Evolutionary conservation across 2,329 filamentous ascomycete species (phyloP).

Genomic region (Fonsecaea multimorphosa): DNA sequence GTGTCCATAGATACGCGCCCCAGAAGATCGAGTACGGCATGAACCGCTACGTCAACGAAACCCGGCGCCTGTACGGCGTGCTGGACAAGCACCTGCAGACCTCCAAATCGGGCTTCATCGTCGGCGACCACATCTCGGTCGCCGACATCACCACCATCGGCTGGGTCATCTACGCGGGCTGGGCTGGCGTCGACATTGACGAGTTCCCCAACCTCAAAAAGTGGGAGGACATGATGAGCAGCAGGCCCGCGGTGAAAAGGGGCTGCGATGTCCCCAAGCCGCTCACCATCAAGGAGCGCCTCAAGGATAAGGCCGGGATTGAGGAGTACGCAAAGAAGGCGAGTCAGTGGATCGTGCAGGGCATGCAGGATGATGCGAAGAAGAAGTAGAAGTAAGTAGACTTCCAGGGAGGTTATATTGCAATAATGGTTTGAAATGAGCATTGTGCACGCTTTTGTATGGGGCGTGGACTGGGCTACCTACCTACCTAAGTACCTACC

Average conservation of each 20-base stretch:
- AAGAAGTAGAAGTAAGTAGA: too few species aligned
- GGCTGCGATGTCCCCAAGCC: conserved; percentile 73
- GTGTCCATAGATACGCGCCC: conserved; percentile 80
- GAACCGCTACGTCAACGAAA: conserved; percentile 82
- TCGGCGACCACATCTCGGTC: conserved; percentile 54
- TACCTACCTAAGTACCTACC: too few species aligned
- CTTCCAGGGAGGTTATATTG: too few species aligned
- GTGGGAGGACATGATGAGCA: conserved; percentile 76
- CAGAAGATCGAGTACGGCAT: conserved; percentile 83
- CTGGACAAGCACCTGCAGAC: conserved; percentile 71
- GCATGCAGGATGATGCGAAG: conserved; percentile 39
- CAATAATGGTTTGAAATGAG: too few species aligned
- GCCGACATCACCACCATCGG: conserved; percentile 83
- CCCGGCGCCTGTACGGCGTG: conserved; percentile 78
- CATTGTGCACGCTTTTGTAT: too few species aligned
- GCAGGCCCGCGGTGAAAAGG: conserved; percentile 75
- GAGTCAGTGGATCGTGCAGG: conserved; percentile 35
- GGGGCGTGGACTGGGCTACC: too few species aligned
- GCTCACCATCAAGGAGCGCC: conserved; percentile 64
- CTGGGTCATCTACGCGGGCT: conserved; percentile 69
- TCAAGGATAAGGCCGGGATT: conserved; percentile 62
- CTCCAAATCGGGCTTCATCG: conserved; percentile 58
- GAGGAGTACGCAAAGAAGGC: conserved; percentile 45
- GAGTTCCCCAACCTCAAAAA: conserved; percentile 77
- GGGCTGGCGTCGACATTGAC: conserved; percentile 70